Percentiles rank a stretch among this genome's conserved stretches.
Evolutionary conservation across 257 asterid species (phyloP).

Genomic region (Solanum ossicruentum): DNA sequence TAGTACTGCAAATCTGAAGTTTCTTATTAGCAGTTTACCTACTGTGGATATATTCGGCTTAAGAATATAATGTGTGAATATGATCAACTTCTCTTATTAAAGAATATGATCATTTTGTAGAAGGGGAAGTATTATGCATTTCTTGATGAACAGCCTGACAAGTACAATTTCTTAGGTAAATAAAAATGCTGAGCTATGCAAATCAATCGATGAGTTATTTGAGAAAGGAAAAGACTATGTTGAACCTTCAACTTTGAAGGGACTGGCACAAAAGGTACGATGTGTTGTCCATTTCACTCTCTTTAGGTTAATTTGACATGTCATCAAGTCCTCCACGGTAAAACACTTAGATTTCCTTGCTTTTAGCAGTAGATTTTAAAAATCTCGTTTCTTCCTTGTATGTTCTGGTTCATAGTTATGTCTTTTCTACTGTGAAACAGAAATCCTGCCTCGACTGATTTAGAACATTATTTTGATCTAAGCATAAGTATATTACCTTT

Average conservation of each 20-base stretch:
- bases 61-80: background rate
- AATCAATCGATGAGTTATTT: conserved; percentile 70
- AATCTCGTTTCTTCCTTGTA: background rate
- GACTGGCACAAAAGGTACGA: conserved; percentile 60
- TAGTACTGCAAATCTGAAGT: background rate
- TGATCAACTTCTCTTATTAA: background rate
- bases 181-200: conserved; percentile 73
- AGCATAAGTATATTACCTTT: background rate
- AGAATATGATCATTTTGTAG: background rate
- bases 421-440: background rate
- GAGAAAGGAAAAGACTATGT: conserved; percentile 54
- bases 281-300: background rate
- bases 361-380: background rate
- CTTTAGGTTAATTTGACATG: background rate
- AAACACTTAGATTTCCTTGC: background rate
- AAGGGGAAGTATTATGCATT: background rate
- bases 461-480: background rate
- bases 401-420: background rate
- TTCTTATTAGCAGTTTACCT: background rate
- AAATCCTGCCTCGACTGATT: background rate
- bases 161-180: conserved; percentile 45
- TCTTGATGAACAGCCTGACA: conserved; percentile 6
- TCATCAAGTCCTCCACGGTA: background rate
- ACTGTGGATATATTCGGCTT: background rate
- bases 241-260: conserved; percentile 40